phyloP scores from a whole-genome alignment of 441 rosid species.

The Corymbia citriodora region DNA sequence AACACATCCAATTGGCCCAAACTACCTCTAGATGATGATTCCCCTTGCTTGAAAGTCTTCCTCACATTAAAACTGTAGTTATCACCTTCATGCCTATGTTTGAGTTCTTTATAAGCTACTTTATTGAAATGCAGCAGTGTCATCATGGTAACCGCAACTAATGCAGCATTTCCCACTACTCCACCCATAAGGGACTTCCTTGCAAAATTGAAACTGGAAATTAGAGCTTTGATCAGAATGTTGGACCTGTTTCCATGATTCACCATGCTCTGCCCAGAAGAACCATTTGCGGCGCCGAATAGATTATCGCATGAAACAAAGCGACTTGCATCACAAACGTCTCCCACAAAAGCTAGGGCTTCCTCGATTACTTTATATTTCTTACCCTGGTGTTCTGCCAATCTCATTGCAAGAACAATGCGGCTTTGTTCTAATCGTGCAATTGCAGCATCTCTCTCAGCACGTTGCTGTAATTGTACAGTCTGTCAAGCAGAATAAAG shows the following conservation, averaged over 20 bases:
- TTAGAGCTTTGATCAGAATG: constrained; percentile 30
- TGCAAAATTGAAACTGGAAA: constrained; percentile 50
- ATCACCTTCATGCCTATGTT: constrained; percentile 5
- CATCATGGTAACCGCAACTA: constrained; percentile 66
- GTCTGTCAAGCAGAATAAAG: constrained; percentile 32
- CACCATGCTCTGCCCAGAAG: constrained; percentile 21
- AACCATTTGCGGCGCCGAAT: constrained; percentile 22
- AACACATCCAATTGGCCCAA: constrained; percentile 9
- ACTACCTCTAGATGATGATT: neutral
- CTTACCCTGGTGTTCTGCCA: constrained; percentile 77
- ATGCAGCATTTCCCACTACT: constrained; percentile 66
- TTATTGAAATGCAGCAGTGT: constrained; percentile 69
- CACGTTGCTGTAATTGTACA: constrained; percentile 70
- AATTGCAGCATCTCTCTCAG: constrained; percentile 83
- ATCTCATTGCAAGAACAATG: constrained; percentile 68
- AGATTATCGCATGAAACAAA: constrained; percentile 58
- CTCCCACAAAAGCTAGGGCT: constrained; percentile 76
- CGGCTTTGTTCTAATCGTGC: constrained; percentile 83
- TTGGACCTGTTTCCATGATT: constrained; percentile 23
- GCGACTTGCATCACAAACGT: constrained; percentile 35
- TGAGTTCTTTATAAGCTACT: constrained; percentile 28
- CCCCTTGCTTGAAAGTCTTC: neutral
- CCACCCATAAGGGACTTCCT: constrained; percentile 60
- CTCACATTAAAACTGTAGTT: neutral
- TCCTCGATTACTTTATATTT: constrained; percentile 79